Evolutionary conservation across 345 rosid species (phyloP).

Genomic region (Crucihimalaya himalaica): DNA sequence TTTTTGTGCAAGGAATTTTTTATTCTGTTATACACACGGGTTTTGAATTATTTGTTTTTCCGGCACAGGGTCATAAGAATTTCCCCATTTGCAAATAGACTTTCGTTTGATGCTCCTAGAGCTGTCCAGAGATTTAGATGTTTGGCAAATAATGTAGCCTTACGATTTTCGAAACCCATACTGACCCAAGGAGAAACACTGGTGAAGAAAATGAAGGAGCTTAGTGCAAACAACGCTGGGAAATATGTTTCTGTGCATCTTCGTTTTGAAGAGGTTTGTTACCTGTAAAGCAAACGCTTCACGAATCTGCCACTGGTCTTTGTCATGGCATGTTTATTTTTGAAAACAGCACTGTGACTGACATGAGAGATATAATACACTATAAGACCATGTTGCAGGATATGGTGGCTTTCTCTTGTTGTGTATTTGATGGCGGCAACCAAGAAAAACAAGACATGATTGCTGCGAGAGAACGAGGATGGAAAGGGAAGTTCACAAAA

Average conservation of each 20-base stretch:
- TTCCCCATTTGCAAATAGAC: conserved; percentile 97
- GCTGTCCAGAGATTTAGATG: conserved; percentile 88
- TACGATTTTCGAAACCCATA: conserved; percentile 76
- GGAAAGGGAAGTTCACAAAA: conserved; percentile 97
- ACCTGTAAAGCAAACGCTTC: conserved; percentile 10
- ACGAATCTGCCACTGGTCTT: not conserved
- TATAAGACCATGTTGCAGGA: conserved; percentile 55
- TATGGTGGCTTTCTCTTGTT: conserved; percentile 99
- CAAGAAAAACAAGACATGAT: conserved; percentile 82
- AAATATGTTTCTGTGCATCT: conserved; percentile 94
- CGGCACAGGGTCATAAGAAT: conserved; percentile 81
- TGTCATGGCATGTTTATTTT: conserved; percentile 9
- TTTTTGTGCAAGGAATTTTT: not conserved
- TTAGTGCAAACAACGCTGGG: conserved; percentile 67
- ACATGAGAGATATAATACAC: conserved; percentile 15
- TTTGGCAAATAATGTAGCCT: conserved; percentile 86
- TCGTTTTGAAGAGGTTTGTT: conserved; percentile 96
- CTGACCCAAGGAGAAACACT: conserved; percentile 70
- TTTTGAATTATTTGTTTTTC: conserved; percentile 3
- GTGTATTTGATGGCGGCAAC: conserved; percentile 92
- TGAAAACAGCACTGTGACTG: conserved; percentile 2
- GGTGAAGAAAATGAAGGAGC: conserved; percentile 93
- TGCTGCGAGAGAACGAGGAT: conserved; percentile 92
- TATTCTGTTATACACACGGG: not conserved
- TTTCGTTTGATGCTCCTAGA: conserved; percentile 92